Evolutionary conservation across 1,139 yeast genomes (phyloP), one percentile per base, ranked within the genome.

Genomic region (Geotrichum klebahnii): DNA sequence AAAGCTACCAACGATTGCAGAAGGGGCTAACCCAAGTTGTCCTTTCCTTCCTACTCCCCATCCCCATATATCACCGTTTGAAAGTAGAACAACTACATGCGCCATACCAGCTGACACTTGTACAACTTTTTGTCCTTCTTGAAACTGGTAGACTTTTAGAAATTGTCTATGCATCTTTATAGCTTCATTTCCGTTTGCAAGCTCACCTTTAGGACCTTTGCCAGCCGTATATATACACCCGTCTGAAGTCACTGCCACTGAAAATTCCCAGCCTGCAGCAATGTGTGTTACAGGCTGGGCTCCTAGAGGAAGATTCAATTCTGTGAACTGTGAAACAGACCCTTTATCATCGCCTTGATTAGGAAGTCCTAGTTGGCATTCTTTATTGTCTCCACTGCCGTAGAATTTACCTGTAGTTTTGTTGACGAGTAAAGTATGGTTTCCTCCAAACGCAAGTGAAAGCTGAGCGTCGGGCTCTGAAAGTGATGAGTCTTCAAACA

Each of bases 41-140:
- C 92, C 89, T 61, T 82, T 84, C 38, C 89, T 76, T 44, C 85
- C 78, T 44, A 78, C 79, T 0, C 97, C 97, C 94, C 96, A 89
- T 0, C 95, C 96, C 59, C 73, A 78, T 0, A 84, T 64, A 3
- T 65, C 59, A 0, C 78, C 78, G 45, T 73, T 66, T 1, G 59
- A 61, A 1, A 74, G 61, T 32, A 71, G 65, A 0, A 82, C 64
- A 0, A 84, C 71, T 0, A 79, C 75, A 55, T 82, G 88, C 44
- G 77, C 74, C 49, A 87, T 63, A 0, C 88, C 80, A 0, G 82
- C 68, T 40, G 68, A 60, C 1, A 83, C 57, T 12, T 61, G 58
- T 1, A 52, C 51, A 32, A 70, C 62, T 9, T 67, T 61, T 4
- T 16, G 24, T 1, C 49, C 33, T 10, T 29, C 36, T 16, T 23